Conservation (phyloP, 1,139 yeast species). For the Suhomyces guaymorum region DNA sequence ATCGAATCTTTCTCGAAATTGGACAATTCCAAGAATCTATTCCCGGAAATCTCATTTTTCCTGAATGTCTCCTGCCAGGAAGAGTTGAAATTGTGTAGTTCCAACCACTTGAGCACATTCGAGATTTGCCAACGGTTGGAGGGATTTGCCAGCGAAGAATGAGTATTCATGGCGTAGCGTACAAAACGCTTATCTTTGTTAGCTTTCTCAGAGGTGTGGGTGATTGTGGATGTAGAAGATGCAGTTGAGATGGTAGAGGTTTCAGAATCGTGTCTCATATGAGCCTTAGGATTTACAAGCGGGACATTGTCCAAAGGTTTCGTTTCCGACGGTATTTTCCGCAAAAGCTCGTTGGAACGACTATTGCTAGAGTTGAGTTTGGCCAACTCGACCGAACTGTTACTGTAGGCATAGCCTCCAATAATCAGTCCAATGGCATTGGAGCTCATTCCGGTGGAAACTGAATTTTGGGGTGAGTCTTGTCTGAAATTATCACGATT, state of each 20-base stretch:
- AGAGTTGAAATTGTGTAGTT: constrained; percentile 62
- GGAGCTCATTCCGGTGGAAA: constrained; percentile 18
- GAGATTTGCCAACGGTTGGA: constrained; percentile 62
- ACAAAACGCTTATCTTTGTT: constrained; percentile 45
- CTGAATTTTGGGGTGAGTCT: constrained; percentile 7
- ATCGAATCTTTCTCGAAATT: constrained; percentile 61
- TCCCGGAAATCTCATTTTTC: constrained; percentile 60
- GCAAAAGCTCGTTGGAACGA: constrained; percentile 5
- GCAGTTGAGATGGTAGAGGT: constrained; percentile 35
- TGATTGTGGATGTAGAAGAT: constrained; percentile 34
- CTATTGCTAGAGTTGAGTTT: constrained; percentile 8
- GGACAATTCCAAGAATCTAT: constrained; percentile 63
- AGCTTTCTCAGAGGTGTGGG: constrained; percentile 29
- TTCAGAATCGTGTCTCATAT: constrained; percentile 41
- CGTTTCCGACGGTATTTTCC: constrained; percentile 1
- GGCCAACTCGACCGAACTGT: constrained; percentile 23
- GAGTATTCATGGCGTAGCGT: constrained; percentile 48
- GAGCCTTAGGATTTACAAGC: constrained; percentile 17
- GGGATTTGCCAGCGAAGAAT: constrained; percentile 22
- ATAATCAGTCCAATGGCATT: constrained; percentile 32
- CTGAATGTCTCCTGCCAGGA: constrained; percentile 71
- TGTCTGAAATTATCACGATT: constrained; percentile 9
- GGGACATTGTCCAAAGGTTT: constrained; percentile 1
- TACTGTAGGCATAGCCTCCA: constrained; percentile 33
- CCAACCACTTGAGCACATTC: constrained; percentile 70